A percentile compares a stretch with the other conserved stretches of the same genome.
phyloP scores from a whole-genome alignment of 2,329 filamentous ascomycete genomes.

The Monosporascus sp. region DNA sequence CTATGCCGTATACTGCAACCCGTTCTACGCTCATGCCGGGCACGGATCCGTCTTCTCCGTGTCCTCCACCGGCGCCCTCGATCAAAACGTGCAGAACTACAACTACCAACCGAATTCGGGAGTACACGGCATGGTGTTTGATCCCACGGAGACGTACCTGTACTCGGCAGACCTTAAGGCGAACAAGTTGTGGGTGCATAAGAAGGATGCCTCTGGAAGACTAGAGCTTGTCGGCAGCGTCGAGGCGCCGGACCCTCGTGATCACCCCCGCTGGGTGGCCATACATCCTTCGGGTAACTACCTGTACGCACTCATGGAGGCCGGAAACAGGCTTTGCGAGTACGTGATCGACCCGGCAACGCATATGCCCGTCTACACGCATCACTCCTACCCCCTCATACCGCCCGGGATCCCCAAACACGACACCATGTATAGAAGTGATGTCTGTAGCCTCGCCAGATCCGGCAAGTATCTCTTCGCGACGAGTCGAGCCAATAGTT shows the following conservation, averaged over 20 bases:
- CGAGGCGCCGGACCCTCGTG: constrained; percentile 62
- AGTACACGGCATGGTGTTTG: constrained; percentile 80
- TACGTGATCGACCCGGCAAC: constrained; percentile 73
- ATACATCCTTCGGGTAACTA: constrained; percentile 74
- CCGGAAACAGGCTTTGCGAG: constrained; percentile 76
- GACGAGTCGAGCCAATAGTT: constrained; percentile 72
- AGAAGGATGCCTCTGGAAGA: constrained; percentile 56
- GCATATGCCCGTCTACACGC: constrained; percentile 72
- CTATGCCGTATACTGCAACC: constrained; percentile 81
- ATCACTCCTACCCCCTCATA: constrained; percentile 71
- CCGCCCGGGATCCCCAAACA: constrained; percentile 59
- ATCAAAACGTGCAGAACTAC: constrained; percentile 66
- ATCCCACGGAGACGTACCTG: constrained; percentile 66
- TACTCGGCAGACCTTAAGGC: constrained; percentile 75
- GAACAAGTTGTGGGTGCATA: constrained; percentile 82
- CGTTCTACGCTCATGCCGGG: constrained; percentile 82
- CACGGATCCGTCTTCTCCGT: constrained; percentile 73
- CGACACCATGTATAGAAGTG: constrained; percentile 69
- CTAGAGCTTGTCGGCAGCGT: constrained; percentile 67
- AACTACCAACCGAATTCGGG: constrained; percentile 64
- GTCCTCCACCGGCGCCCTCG: constrained; percentile 50
- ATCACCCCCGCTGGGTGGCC: constrained; percentile 86
- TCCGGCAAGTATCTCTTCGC: constrained; percentile 76
- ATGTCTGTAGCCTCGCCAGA: constrained; percentile 70
- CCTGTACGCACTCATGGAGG: constrained; percentile 84